Evolutionary conservation across 2,329 filamentous ascomycete genomes (phyloP), one percentile per base, ranked within the genome.

Genomic region (Colletotrichum orchidophilum): DNA sequence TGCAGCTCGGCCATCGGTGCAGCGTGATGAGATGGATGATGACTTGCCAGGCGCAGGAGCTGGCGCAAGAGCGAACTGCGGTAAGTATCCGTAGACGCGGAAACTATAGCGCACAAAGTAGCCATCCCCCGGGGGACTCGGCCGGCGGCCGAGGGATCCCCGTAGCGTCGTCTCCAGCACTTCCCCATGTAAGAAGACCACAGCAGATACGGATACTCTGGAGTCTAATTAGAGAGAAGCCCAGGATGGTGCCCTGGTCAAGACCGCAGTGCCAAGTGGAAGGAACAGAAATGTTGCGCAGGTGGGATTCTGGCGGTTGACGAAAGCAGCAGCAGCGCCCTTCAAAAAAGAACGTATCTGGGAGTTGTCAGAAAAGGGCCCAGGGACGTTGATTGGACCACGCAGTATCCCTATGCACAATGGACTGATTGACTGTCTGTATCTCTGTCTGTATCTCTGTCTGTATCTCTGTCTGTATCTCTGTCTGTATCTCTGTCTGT

Each of bases 71-170:
- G 18, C 39, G 39, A 46, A 46, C 39, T n/a, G 39, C 39, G 18
- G 18, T 46, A n/a, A 46, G 39, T 46, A 46, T 46, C 39, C 39
- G 39, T 8, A 46, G 18, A 46, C 18, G 33, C 49, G 49, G 49
- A 52, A n/a, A 55, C 29, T 53, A 49, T 55, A 55, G 35, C 64
- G 39, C 49, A 33, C 57, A 62, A 62, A 55, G 33, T 54, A 46
- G 50, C 26, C 31, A 39, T 29, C 27, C n/a, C n/a, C n/a, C n/a
- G n/a, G 35, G 29, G 57, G 52, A 26, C 26, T 21, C 27, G 24
- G 26, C 54, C 27, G 24, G 26, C 54, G 62, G 55, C 52, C 64
- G 57, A 60, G 64, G 49, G 35, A 26, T 52, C 15, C 58, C 46
- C 27, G 58, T 35, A 46, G 58, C 27, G 27, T 35, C 55, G 9